phyloP scores from a whole-genome alignment of 805 yeast genomes.

The Kluyveromyces nonfermentans region DNA sequence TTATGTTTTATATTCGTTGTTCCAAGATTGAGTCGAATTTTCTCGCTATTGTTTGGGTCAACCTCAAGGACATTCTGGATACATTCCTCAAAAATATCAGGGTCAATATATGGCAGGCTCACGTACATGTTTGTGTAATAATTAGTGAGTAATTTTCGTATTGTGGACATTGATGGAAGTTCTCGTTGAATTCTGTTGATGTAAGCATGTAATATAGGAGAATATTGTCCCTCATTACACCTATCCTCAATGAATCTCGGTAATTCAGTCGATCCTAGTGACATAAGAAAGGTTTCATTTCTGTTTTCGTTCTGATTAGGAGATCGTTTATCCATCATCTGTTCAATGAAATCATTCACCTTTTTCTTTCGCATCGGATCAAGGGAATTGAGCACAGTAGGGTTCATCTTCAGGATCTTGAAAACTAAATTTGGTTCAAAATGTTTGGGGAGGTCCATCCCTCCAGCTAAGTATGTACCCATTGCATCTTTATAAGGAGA shows the following conservation, averaged over 20 bases:
- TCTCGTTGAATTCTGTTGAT: background rate
- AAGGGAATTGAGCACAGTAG: background rate
- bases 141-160: background rate
- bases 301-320: background rate
- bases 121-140: constrained; percentile 1
- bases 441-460: background rate
- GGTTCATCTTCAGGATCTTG: constrained; percentile 1
- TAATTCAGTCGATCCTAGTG: background rate
- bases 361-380: background rate
- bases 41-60: background rate
- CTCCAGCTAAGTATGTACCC: background rate
- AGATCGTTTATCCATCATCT: background rate
- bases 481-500: background rate
- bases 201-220: background rate
- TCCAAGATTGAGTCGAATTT: background rate
- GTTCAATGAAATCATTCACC: background rate
- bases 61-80: background rate
- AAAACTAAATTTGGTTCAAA: background rate
- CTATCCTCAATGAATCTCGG: constrained; percentile 2
- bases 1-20: background rate
- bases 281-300: background rate
- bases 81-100: constrained; percentile 1
- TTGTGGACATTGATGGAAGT: background rate
- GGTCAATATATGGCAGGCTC: background rate
- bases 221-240: constrained; percentile 1